Evolutionary conservation across 495 filamentous ascomycete genomes (phyloP), one percentile per base, ranked within the genome.

Genomic region (Daldinia caldariorum): DNA sequence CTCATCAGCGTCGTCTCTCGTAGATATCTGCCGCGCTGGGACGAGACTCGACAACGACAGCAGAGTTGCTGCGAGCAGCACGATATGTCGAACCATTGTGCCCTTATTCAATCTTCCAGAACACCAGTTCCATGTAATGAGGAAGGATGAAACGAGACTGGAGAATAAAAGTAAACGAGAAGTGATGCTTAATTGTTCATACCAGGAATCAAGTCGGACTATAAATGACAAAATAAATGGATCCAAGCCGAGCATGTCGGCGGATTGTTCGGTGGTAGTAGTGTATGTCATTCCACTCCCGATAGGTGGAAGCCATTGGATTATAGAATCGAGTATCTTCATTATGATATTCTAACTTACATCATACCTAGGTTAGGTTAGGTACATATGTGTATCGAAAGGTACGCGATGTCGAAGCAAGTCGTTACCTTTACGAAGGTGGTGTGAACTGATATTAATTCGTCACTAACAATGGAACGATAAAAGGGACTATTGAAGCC

Each of bases 131-230:
- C 50, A 53, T 2, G 61, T 58, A 45, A 67, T 10, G 7, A 29
- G 4, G 9, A 61, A 64, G 35, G 69, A 68, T 39, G 22, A 60
- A 12, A 61, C 12, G 13, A 68, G 45, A 39, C 66, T 68, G 3
- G 65, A 47, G 45, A 68, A 58, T 29, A 72, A 18, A 43, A 72
- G 64, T 12, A 72, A 43, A 31, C 70, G 70, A 57, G 70, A 72
- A 49, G 22, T 6, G 9, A 37, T 53, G 10, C 37, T 45, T 31
- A 72, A 55, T 38, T 65, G 41, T 4, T 34, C 61, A 62, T 65
- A 68, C 70, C 65, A 68, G 22, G 29, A 35, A 43, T 61, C 65
- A 18, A 68, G 20, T 16, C 20, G 38, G 16, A 32, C 12, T 45
- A 61, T 39, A 26, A 55, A 51, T 31, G 70, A 53, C n/a, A 60